Evolutionary conservation across 2,329 filamentous ascomycete species (phyloP).

Genomic region (Claviceps africana): DNA sequence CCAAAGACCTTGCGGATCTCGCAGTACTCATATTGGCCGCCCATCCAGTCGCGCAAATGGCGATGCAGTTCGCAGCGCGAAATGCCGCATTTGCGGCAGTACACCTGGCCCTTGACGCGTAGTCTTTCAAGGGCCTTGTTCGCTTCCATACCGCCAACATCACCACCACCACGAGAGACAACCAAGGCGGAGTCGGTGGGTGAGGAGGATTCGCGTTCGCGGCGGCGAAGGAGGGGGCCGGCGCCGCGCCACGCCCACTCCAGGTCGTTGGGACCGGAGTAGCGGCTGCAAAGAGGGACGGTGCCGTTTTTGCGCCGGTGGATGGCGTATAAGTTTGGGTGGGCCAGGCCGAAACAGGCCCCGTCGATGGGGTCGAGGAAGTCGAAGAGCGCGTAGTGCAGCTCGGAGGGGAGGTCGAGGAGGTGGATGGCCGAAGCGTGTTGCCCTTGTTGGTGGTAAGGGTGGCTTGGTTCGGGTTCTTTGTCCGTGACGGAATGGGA

Average conservation of each 20-base stretch:
- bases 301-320: conserved; percentile 41
- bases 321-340: conserved; percentile 43
- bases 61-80: conserved; percentile 49
- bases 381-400: conserved; percentile 47
- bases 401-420: conserved; percentile 40
- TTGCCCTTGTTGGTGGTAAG: conserved; percentile 18
- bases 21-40: conserved; percentile 43
- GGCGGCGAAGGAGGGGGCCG: conserved; percentile 25
- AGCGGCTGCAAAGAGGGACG: conserved; percentile 42
- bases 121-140: conserved; percentile 27
- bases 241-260: conserved; percentile 51
- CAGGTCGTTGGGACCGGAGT: conserved; percentile 46
- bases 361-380: conserved; percentile 51
- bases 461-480: conserved; percentile 38
- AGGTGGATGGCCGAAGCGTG: conserved; percentile 33
- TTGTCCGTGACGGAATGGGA: conserved; percentile 49
- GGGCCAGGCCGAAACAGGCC: conserved; percentile 46
- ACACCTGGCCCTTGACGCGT: conserved; percentile 43
- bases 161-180: not conserved
- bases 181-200: conserved; percentile 3
- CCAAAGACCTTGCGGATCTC: conserved; percentile 45
- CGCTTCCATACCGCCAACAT: not conserved
- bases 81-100: conserved; percentile 48
- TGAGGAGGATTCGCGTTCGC: not conserved
- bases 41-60: conserved; percentile 48